phyloP scores from a whole-genome alignment of 2,329 filamentous ascomycete species.

The Trichoderma brevicompactum region DNA sequence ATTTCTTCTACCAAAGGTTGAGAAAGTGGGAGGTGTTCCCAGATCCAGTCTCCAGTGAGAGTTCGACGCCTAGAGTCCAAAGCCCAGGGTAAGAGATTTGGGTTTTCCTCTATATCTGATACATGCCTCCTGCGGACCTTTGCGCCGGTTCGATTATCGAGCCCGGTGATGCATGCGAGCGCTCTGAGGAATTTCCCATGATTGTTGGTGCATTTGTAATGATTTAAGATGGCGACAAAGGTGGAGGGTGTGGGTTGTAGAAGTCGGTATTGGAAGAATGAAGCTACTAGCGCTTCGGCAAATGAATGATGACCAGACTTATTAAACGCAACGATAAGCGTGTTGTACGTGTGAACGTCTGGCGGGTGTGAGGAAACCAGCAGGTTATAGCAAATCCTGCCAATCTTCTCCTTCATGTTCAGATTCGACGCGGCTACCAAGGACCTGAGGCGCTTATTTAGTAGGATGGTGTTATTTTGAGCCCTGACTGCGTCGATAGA shows the following conservation, averaged over 20 bases:
- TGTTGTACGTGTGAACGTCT: slow-evolving; percentile 71
- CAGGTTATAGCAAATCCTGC: slow-evolving; percentile 66
- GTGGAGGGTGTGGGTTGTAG: slow-evolving; percentile 56
- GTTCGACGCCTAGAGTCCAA: slow-evolving; percentile 34
- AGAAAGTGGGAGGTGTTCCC: slow-evolving; percentile 47
- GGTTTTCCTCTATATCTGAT: slow-evolving; percentile 39
- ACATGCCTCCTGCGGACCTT: slow-evolving; percentile 45
- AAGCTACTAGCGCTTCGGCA: slow-evolving; percentile 57
- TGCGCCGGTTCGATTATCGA: slow-evolving; percentile 46
- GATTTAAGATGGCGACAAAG: slow-evolving; percentile 54
- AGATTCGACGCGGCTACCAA: slow-evolving; percentile 36
- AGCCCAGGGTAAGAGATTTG: slow-evolving; percentile 40
- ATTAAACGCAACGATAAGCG: slow-evolving; percentile 69
- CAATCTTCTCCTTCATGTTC: slow-evolving; percentile 42
- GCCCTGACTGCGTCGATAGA: slow-evolving; percentile 38
- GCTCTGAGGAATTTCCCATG: slow-evolving; percentile 50
- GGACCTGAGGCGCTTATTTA: slow-evolving; percentile 42
- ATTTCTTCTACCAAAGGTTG: slow-evolving; percentile 50
- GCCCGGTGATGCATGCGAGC: slow-evolving; percentile 52
- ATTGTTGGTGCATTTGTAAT: slow-evolving; percentile 51
- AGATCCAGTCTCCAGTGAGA: slow-evolving; percentile 43
- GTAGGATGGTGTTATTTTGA: slow-evolving; percentile 33
- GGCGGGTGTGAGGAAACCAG: slow-evolving; percentile 65
- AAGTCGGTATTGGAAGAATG: slow-evolving; percentile 51
- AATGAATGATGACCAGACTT: slow-evolving; percentile 54